These are phyloP conservation scores for Fomitopsis serialis DNA, from an alignment of 768 basidiomycete genomes.

Conservation along the genomic window DNA sequence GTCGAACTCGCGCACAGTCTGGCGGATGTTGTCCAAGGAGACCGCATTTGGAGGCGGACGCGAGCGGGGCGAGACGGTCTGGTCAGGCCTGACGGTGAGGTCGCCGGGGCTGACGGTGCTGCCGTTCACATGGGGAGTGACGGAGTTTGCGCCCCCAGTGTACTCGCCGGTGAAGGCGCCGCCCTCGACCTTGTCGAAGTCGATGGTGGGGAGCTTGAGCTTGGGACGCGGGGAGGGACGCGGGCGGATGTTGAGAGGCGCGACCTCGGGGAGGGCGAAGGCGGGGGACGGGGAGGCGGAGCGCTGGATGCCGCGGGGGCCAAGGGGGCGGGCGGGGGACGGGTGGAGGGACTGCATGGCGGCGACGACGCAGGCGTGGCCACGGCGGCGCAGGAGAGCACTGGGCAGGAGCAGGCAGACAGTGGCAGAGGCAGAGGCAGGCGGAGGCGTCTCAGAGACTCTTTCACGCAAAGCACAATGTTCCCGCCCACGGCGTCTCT, in stretches of 20 bases:
- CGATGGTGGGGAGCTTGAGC: constrained; percentile 29
- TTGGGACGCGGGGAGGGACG: constrained; percentile 27
- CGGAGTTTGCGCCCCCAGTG: constrained; percentile 23
- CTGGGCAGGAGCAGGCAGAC: too few relatives aligned
- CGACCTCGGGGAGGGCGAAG: constrained; percentile 25
- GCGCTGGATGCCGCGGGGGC: constrained; percentile 42
- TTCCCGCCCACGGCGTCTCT: neutral
- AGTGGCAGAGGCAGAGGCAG: too few relatives aligned
- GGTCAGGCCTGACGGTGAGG: constrained; percentile 37
- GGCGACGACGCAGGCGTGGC: constrained; percentile 5
- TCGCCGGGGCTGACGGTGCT: constrained; percentile 30
- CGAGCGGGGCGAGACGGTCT: constrained; percentile 33
- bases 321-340: constrained; percentile 37
- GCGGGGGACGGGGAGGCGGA: constrained; percentile 36
- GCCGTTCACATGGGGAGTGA: constrained; percentile 27
- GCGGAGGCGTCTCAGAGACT: too few relatives aligned
- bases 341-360: constrained; percentile 22
- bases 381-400: too few relatives aligned
- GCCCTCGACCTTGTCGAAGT: constrained; percentile 14
- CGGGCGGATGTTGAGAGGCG: constrained; percentile 40
- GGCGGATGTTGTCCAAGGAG: constrained; percentile 22
- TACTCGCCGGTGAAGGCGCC: constrained; percentile 18
- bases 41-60: constrained; percentile 17
- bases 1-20: constrained; percentile 30
- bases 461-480: too few relatives aligned